phyloP scores from a whole-genome alignment of 1,139 yeast genomes.

The Kodamaea sp. region DNA sequence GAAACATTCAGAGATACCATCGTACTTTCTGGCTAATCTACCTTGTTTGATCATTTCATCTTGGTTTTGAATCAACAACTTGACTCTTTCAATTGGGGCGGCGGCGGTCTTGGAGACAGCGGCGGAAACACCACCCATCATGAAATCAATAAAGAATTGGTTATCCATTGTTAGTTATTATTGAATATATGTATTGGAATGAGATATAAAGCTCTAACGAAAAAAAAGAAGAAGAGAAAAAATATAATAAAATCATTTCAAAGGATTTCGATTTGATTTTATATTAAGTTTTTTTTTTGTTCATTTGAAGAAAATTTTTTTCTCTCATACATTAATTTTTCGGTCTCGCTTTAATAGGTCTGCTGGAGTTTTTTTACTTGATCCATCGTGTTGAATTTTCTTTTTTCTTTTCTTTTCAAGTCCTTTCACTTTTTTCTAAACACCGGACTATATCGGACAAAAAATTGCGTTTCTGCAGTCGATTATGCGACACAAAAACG shows the following conservation, averaged over 20 bases:
- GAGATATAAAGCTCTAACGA: conserved; percentile 5
- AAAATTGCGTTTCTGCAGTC: conserved; percentile 2
- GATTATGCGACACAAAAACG: too few relatives aligned
- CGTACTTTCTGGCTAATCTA: conserved; percentile 48
- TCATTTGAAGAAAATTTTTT: neutral
- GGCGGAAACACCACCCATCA: conserved; percentile 58
- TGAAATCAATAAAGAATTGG: conserved; percentile 31
- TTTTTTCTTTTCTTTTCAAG: neutral
- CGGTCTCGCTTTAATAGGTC: conserved; percentile 4
- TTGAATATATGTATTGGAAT: conserved; percentile 12
- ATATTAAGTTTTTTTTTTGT: neutral
- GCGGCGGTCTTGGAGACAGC: conserved; percentile 55
- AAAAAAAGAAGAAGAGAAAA: conserved; percentile 4
- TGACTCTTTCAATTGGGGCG: conserved; percentile 55
- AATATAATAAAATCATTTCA: neutral
- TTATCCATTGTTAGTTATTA: conserved; percentile 14
- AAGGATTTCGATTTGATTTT: neutral
- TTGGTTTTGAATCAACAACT: conserved; percentile 52
- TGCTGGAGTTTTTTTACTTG: neutral
- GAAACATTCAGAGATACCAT: conserved; percentile 50
- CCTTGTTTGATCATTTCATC: conserved; percentile 55
- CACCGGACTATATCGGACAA: conserved; percentile 8
- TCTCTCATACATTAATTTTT: neutral
- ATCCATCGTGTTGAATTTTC: neutral
- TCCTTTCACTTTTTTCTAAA: conserved; percentile 3